Base-by-base conservation (phyloP, 1,139 yeast species). In the Yarrowia galli region DNA sequence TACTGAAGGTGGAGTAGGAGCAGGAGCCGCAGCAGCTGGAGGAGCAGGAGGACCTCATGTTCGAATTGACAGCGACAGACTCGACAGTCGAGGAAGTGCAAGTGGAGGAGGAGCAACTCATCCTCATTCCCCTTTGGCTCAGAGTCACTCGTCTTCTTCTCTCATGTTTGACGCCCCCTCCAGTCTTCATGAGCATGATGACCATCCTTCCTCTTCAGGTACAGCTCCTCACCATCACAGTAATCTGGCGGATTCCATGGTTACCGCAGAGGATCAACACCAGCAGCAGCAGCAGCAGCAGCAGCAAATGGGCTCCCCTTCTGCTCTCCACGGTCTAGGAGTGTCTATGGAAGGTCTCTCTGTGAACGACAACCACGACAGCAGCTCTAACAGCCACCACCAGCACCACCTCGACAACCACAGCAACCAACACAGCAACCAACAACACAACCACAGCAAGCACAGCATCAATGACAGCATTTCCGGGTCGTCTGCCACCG, bases 101-200 rank as follows among this genome's bases (percentile, higher is more conserved):
- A 53, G 61, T 2, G 25, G 61, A 23, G 61, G 61, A 22, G 25
- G 22, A 10, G 51, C 20, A 25, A 36, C 61, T 7, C 61, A 54
- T 4, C 61, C 61, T 3, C 61, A 54, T 13, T 54, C 61, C 5
- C 61, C 61, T 5, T 18, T 54, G 13, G 61, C 61, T 13, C 61
- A 54, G 36, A 40, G 48, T 10, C 61, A 40, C 10, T 40, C 45
- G 22, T 53, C 61, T 8, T 54, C 61, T 13, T 54, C 61, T 6
- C 61, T 54, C 61, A 54, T 54, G 61, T 54, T 40, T 54, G 61
- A 54, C 46, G 46, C 61, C 8, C 36, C 18, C 3, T 18, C 28
- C 2, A 28, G 61, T 2, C 46, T 22, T 8, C 23, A 16, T 0
- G 9, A 15, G 1, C 32, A 23, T 46, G 16, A 23, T 23, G 28